Evolutionary conservation across 495 filamentous ascomycete genomes (phyloP), one percentile per base, ranked within the genome.

Genomic region (Penicillium crystallinum): DNA sequence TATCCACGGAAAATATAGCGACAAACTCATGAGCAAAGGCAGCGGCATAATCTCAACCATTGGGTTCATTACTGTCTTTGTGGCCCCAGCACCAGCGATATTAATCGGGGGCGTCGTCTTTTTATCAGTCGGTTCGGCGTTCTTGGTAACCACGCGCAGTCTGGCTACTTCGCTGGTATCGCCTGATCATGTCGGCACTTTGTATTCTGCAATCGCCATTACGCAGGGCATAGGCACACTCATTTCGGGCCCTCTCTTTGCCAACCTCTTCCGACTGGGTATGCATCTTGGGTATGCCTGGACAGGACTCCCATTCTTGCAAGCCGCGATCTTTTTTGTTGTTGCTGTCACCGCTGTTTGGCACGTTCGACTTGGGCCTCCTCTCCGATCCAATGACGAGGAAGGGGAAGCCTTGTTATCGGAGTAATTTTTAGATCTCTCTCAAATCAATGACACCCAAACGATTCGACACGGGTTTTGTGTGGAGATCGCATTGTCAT

Each of bases 271-370:
- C 55, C 58, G 59, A 4, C 49, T 63, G 41, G 73, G 70, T 9
- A 64, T 76, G 64, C 68, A 68, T 47, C 45, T 69, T 10, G 72
- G 69, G 9, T 52, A 63, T 45, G 52, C 41, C 0, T 71, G 68
- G 68, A 45, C 66, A 49, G 68, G 68, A 10, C 49, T 71, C 1
- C 68, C 68, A 8, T 71, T 67, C 49, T 30, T 69, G 12, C 54
- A 56, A 35, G 66, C 55, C 4, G 45, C 54, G n/a, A n/a, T 64
- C 2, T 52, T 63, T 17, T 63, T 46, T 30, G 14, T 37, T 12
- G 19, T 61, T 14, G 57, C 61, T n/a, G 52, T 56, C 0, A 31
- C 51, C 11, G 60, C 53, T 12, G 17, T 64, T 21, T 56, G 53
- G 55, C 36, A 43, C 1, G 48, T 64, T 31, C 57, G 43, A 21